Base-by-base conservation (phyloP, 2,329 filamentous ascomycete genomes). In the Aspergillus sp. region DNA sequence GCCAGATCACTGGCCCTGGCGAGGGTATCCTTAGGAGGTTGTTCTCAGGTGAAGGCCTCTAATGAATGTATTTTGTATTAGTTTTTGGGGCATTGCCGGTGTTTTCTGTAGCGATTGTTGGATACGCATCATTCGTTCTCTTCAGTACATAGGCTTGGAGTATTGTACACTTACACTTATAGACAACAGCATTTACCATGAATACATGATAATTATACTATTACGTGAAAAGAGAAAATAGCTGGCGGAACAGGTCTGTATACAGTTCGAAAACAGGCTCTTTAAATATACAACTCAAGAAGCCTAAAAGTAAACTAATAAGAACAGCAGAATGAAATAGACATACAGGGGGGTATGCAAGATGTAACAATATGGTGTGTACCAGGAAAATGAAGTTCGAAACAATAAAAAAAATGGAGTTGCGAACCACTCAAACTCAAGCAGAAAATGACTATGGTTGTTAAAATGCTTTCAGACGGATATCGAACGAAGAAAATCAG, bases 1-100 rank as follows among this genome's bases (percentile, higher is more conserved):
- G 83, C 56, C 87, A 90, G 54, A 84, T 91, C 41, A 84, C 73
- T 45, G 81, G 83, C 23, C 76, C 81, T n/a, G 81, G 82, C 21
- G 77, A 78, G 56, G 77, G 75, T 33, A 76, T 81, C 52, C 67
- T 81, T 50, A 68, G 70, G 58, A 68, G 72, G 9, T 61, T 81
- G 39, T 69, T 81, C 21, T 66, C 64, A 7, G 72, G 70, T 4
- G 70, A 77, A 61, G 72, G 73, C 31, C 56, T 74, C 19, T 76
- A 57, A 71, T 37, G 19, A 31, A 14, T 48, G 7, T 27, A 14
- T n/a, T 55, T 23, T 27, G 17, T 14, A 40, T 39, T 46, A 25
- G 21, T 51, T 39, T 45, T 23, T 45, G 27, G 21, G 33, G 35
- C 46, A 60, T 54, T 49, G 49, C 14, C 17, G 52, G 43, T 44